Base-by-base conservation (phyloP, 768 basidiomycete species). In the Tulasnella sp. region DNA sequence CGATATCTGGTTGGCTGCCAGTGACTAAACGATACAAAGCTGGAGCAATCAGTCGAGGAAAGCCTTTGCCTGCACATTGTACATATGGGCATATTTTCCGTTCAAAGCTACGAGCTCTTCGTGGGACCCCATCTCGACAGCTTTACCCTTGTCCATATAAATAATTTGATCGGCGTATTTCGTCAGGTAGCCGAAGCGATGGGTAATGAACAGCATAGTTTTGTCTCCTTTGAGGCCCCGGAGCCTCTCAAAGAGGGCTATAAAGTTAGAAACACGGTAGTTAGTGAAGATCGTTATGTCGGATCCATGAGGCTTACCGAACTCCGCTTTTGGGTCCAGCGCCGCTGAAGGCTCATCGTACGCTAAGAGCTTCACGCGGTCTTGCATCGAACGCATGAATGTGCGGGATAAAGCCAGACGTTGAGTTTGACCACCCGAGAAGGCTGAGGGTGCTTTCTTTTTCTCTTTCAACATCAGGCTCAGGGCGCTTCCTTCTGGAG, bases 291-390 rank as follows among this genome's bases (percentile, higher is more conserved):
- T 14, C 19, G 4, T 8, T 32, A 42, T 59, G 17, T 22, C 40
- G 26, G 44, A 59, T n/a, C 17, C 14, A 32, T 22, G 11, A 9
- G 40, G n/a, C 74, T 32, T 42, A 74, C 74, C 74, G 52, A 74
- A 81, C 76, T 89, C 88, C 0, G 82, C 84, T 59, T 84, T 78
- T 11, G 88, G 83, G 69, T 89, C 88, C 44, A 88, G 75, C 2
- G 85, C 83, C 0, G 86, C 86, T 42, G 82, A 87, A 0, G 87
- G 86, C 76, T 89, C 87, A 73, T 89, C 88, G 2, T 85, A 82
- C 3, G 85, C 81, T 17, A 88, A 78, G 12, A 88, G 82, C 35
- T 81, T 82, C 29, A 83, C 80, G 3, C 82, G 73, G 12, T 78
- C 79, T n/a, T 79, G 81, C 0, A 79, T 77, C 26, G 83, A 74